A percentile compares a stretch with the other conserved stretches of the same genome.
Evolutionary conservation across 1,139 yeast genomes (phyloP).

Genomic region (Meyerozyma guilliermondii): DNA sequence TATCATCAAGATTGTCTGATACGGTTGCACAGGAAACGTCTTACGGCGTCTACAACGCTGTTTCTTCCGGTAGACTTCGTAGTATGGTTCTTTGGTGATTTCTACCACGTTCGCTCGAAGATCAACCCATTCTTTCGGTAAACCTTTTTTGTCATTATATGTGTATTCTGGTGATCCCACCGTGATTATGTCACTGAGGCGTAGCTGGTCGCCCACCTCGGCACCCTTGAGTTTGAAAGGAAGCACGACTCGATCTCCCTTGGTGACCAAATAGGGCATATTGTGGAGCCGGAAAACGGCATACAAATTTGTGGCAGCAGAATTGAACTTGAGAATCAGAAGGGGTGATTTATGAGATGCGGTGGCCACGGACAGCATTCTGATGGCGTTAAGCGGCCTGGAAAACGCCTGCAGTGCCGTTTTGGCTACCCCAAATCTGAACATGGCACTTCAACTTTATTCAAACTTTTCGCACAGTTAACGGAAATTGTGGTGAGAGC

Average conservation of each 20-base stretch:
- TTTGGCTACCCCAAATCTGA: background rate
- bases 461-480: background rate
- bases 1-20: conserved; percentile 75
- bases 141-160: conserved; percentile 32
- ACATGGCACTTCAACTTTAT: background rate
- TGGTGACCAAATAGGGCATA: conserved; percentile 83
- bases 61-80: conserved; percentile 53
- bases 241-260: conserved; percentile 77
- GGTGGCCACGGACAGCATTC: background rate
- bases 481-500: background rate
- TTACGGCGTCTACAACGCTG: conserved; percentile 82
- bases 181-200: conserved; percentile 69
- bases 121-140: conserved; percentile 39
- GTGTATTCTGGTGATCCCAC: conserved; percentile 86
- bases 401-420: background rate
- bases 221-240: conserved; percentile 76
- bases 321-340: conserved; percentile 60
- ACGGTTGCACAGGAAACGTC: conserved; percentile 73
- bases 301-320: conserved; percentile 39
- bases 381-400: background rate
- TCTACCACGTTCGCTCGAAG: conserved; percentile 80
- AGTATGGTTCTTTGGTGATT: conserved; percentile 78
- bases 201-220: conserved; percentile 73
- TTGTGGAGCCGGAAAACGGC: conserved; percentile 81
- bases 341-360: conserved; percentile 2